Conservation (phyloP, 169 alveolate genomes). For the Plasmodium relictum region DNA sequence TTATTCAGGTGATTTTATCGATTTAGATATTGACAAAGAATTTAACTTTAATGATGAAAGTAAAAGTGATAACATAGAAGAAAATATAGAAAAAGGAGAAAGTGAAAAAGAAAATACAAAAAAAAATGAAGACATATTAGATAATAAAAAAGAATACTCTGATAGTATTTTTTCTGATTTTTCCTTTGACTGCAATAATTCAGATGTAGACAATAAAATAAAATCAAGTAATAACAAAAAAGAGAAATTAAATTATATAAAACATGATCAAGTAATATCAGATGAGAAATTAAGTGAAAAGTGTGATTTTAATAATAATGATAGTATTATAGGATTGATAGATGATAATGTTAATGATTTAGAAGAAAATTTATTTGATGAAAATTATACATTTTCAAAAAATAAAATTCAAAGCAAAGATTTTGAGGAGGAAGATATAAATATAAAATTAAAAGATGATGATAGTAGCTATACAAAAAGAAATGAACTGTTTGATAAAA, state of each 20-base stretch:
- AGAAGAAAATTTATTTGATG: not conserved
- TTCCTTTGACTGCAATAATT: not conserved
- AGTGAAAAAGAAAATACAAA: not conserved
- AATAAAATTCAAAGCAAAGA: not conserved
- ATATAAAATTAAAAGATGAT: not conserved
- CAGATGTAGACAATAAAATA: not conserved
- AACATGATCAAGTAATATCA: not conserved
- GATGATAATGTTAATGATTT: not conserved
- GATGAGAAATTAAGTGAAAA: not conserved
- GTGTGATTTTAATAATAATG: not conserved
- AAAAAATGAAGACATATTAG: not conserved
- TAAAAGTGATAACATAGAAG: not conserved
- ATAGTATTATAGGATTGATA: not conserved
- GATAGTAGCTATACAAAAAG: not conserved
- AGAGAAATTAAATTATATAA: not conserved
- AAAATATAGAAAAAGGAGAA: not conserved
- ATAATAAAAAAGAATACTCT: not conserved
- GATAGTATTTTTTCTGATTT: not conserved
- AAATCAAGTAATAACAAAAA: not conserved
- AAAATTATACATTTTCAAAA: not conserved
- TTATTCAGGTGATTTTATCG: not conserved
- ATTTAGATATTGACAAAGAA: conserved; percentile 36
- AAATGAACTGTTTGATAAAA: conserved; percentile 12
- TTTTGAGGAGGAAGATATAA: not conserved
- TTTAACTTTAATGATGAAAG: conserved; percentile 25